These are phyloP conservation scores for Warburgia ugandensis DNA, from an alignment of 164 flowering plant species.

Conservation along the genomic window DNA sequence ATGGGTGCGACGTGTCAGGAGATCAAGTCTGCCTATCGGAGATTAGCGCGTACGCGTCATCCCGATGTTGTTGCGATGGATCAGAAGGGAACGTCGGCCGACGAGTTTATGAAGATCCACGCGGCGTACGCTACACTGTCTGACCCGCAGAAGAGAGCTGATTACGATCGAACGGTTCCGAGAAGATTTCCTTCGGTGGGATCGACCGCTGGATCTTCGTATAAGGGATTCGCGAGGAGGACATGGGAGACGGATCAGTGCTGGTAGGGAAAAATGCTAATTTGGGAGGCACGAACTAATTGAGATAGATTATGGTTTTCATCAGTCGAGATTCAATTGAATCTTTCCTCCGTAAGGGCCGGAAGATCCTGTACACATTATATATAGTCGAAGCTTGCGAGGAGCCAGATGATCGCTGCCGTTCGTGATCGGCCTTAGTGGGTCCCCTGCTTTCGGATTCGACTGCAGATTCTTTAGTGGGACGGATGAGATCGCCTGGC, in stretches of 20 bases:
- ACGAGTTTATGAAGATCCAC: conserved; percentile 27
- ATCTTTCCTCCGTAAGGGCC: no score
- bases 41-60: conserved; percentile 47
- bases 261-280: no score
- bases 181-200: not conserved
- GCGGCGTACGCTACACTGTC: conserved; percentile 33
- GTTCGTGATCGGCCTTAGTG: no score
- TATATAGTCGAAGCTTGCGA: no score
- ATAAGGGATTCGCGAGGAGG: conserved; percentile 13
- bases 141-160: conserved; percentile 30
- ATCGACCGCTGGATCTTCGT: conserved; percentile 1
- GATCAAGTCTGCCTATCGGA: conserved; percentile 63
- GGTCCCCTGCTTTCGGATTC: no score
- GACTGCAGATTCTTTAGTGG: no score
- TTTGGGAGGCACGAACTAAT: no score
- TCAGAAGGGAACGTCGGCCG: conserved; percentile 19
- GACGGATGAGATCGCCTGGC: no score
- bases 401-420: no score
- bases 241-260: conserved; percentile 46
- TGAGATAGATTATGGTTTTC: no score
- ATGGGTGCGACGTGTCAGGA: conserved; percentile 48
- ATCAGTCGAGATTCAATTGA: no score
- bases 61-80: conserved; percentile 45
- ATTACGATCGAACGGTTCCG: conserved; percentile 22
- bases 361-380: no score